Evolutionary conservation across 805 yeast species (phyloP).

Genomic region (Helenozyma baotianmanensis): DNA sequence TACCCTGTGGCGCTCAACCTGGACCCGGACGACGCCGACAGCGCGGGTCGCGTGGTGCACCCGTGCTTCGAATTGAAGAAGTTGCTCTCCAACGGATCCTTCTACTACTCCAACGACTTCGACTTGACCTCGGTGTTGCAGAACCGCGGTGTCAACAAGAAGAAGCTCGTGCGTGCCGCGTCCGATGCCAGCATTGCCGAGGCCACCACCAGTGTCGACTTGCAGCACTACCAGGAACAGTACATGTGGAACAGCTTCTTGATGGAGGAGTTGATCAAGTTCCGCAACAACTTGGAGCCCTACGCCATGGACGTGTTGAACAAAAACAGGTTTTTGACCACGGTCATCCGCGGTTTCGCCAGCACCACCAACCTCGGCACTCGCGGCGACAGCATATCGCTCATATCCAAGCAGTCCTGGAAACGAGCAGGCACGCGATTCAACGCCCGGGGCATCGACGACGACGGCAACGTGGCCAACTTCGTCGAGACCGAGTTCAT

Average conservation of each 20-base stretch:
- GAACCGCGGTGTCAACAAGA: slow-evolving; percentile 54
- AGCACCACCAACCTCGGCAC: slow-evolving; percentile 53
- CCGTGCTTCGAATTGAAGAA: slow-evolving; percentile 82
- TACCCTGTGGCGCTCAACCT: slow-evolving; percentile 45
- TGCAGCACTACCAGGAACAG: slow-evolving; percentile 61
- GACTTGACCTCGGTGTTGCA: slow-evolving; percentile 88
- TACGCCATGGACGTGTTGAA: slow-evolving; percentile 61
- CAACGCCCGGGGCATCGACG: slow-evolving; percentile 19
- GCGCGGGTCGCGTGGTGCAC: slow-evolving; percentile 39
- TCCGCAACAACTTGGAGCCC: slow-evolving; percentile 64
- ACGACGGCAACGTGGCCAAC: slow-evolving; percentile 19
- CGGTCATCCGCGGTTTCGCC: slow-evolving; percentile 94
- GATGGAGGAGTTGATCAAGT: slow-evolving; percentile 76
- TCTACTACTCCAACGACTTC: slow-evolving; percentile 87
- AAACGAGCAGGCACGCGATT: slow-evolving; percentile 33
- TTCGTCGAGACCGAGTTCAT: slow-evolving; percentile 65
- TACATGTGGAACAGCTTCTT: slow-evolving; percentile 97
- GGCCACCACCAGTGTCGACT: slow-evolving; percentile 5
- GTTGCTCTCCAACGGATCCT: slow-evolving; percentile 79
- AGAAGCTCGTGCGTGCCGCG: slow-evolving; percentile 7
- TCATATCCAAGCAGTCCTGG: slow-evolving; percentile 95
- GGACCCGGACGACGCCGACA: slow-evolving; percentile 22
- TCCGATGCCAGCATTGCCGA: slow-evolving; percentile 4
- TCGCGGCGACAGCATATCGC: slow-evolving; percentile 51
- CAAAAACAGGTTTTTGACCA: slow-evolving; percentile 75